Conservation (phyloP, 371 early-diverging fungal species). For the Choanephora cucurbitarum region DNA sequence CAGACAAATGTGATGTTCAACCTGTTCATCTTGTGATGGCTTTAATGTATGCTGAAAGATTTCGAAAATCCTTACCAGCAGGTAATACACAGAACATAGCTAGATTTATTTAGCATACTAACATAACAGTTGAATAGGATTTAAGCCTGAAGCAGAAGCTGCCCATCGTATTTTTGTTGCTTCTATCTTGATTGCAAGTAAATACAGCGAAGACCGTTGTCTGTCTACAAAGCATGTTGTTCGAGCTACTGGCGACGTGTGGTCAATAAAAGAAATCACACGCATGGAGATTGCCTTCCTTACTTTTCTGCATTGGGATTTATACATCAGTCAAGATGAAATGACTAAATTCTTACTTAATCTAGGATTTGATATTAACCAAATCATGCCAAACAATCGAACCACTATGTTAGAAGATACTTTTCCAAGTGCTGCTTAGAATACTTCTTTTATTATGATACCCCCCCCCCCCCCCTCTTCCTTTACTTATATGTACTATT, state of each 20-base stretch:
- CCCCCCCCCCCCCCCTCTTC: slow-evolving; percentile 10
- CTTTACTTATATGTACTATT: no score
- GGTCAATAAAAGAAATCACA: slow-evolving; percentile 55
- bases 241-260: slow-evolving; percentile 52
- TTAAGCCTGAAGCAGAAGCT: slow-evolving; percentile 50
- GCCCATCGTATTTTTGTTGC: slow-evolving; percentile 57
- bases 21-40: slow-evolving; percentile 51
- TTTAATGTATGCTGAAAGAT: slow-evolving; percentile 51
- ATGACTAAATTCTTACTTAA: slow-evolving; percentile 33
- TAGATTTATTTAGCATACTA: no score
- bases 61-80: slow-evolving; percentile 40
- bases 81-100: no score
- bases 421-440: background rate
- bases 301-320: slow-evolving; percentile 48
- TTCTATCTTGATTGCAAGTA: slow-evolving; percentile 48
- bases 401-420: slow-evolving; percentile 18
- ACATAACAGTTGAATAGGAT: no score
- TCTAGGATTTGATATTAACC: slow-evolving; percentile 28
- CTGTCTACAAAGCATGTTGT: slow-evolving; percentile 49
- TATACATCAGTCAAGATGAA: slow-evolving; percentile 43
- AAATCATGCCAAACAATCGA: slow-evolving; percentile 20
- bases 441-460: slow-evolving; percentile 3
- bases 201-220: slow-evolving; percentile 49
- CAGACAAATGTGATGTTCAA: slow-evolving; percentile 48
- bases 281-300: slow-evolving; percentile 53